Conservation (phyloP, 257 asterid genomes). For the Solanum corneliomulleri region DNA sequence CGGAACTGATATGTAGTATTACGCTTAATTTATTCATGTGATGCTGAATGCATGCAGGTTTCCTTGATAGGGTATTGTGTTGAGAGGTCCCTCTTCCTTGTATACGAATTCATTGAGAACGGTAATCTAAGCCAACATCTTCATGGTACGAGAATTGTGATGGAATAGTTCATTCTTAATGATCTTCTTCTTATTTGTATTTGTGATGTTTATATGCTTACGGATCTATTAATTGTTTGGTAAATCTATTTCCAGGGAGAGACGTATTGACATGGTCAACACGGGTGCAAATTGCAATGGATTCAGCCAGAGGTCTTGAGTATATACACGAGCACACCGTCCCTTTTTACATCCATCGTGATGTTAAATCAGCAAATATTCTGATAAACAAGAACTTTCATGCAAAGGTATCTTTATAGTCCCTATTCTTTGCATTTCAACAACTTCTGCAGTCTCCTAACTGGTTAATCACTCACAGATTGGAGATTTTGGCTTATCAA, state of each 20-base stretch:
- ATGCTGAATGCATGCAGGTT: slow-evolving; percentile 37
- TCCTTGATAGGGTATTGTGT: slow-evolving; percentile 89
- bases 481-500: slow-evolving; percentile 89
- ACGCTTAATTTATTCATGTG: neutral
- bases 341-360: slow-evolving; percentile 90
- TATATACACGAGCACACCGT: slow-evolving; percentile 94
- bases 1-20: neutral
- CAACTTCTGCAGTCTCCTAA: neutral
- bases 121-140: slow-evolving; percentile 87
- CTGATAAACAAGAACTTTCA: slow-evolving; percentile 70
- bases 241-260: slow-evolving; percentile 25
- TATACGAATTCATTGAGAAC: slow-evolving; percentile 76
- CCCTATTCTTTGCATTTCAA: neutral
- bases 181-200: neutral
- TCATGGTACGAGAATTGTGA: slow-evolving; percentile 46
- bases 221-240: neutral
- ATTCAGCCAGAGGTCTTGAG: slow-evolving; percentile 95
- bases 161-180: neutral
- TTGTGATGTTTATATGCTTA: neutral
- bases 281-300: slow-evolving; percentile 87
- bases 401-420: slow-evolving; percentile 48
- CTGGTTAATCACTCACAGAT: slow-evolving; percentile 29
- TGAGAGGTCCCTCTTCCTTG: slow-evolving; percentile 90
- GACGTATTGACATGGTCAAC: slow-evolving; percentile 71
- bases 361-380: slow-evolving; percentile 86